Evolutionary conservation across 495 filamentous ascomycete genomes (phyloP).

Genomic region (Penicillium cosmopolitanum): DNA sequence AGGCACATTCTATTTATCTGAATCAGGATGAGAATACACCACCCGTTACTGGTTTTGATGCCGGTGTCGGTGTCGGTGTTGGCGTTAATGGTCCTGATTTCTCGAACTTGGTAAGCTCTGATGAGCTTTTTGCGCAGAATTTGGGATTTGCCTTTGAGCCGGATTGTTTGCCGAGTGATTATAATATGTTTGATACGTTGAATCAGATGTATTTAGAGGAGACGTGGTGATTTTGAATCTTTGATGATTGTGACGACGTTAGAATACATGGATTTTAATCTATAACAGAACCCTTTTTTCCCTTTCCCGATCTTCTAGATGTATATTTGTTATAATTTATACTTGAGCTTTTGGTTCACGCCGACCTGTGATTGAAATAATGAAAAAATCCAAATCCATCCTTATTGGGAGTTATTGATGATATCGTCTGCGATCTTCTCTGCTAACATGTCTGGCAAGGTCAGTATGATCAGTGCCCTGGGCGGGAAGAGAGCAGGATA

Average conservation of each 20-base stretch:
- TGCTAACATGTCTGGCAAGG: constrained; percentile 52
- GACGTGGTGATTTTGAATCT: constrained; percentile 18
- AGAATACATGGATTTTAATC: background rate
- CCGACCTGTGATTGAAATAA: background rate
- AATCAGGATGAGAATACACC: background rate
- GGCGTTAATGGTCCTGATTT: background rate
- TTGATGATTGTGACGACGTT: background rate
- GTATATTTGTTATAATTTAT: background rate
- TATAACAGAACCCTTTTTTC: background rate
- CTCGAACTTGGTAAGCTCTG: constrained; percentile 6
- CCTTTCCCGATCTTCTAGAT: background rate
- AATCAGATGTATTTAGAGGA: constrained; percentile 34
- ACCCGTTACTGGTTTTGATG: background rate
- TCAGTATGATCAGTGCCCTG: constrained; percentile 4
- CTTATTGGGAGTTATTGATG: constrained; percentile 5
- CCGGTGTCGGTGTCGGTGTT: no score
- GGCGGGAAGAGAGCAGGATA: constrained; percentile 6
- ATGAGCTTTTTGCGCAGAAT: constrained; percentile 28
- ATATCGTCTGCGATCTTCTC: constrained; percentile 66
- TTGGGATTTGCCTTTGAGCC: constrained; percentile 30
- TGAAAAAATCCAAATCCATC: background rate
- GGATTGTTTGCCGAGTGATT: constrained; percentile 31
- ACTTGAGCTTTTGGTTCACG: background rate
- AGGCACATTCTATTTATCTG: background rate
- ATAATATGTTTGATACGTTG: constrained; percentile 35